Base-by-base conservation (phyloP, 2,329 filamentous ascomycete genomes). In the Hyphodiscus sp. region DNA sequence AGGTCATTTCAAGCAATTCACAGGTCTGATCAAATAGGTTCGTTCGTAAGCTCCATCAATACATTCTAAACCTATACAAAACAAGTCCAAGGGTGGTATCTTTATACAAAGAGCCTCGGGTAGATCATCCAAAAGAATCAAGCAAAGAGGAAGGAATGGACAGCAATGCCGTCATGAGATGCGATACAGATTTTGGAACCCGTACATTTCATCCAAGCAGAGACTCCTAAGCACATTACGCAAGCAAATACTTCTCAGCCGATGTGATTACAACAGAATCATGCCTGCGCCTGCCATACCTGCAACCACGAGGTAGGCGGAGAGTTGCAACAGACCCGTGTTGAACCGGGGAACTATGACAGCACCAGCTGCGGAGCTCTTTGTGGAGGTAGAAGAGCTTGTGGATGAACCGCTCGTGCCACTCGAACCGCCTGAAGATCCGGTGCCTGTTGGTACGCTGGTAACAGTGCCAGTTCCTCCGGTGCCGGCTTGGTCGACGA, bases 401-500 rank as follows among this genome's bases (percentile, higher is more conserved):
- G 64, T 6, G 5, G 33, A 13, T 13, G 33, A 60, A 43, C 63
- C 61, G 43, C 61, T 62, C 38, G 63, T 60, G 53, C 61, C 59
- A 43, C 51, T 54, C n/a, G 65, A 60, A 52, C 61, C 59, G 44
- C 52, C 54, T 18, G 65, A 56, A 19, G 58, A 59, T 23, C 62
- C 61, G 50, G 65, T 68, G 43, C 67, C 73, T 45, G 73, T 74
- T 16, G 77, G 75, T 8, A 67, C 65, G 41, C 67, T 67, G n/a
- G 75, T 74, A 51, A 84, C 80, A 33, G 71, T 74, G 50, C 80
- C 80, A 49, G 77, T 78, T 33, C 81, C 82, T 55, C 75, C 76
- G 30, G 80, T 73, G 63, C 83, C 86, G 54, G 86, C 88, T 59
- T 82, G 76, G 33, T 74, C 71, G 54, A 94, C 73, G 53, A 85